A percentile compares a stretch with the other conserved stretches of the same genome.
Conservation (phyloP, 2,329 filamentous ascomycete species). For the Zelopaecilomyces penicillatus region DNA sequence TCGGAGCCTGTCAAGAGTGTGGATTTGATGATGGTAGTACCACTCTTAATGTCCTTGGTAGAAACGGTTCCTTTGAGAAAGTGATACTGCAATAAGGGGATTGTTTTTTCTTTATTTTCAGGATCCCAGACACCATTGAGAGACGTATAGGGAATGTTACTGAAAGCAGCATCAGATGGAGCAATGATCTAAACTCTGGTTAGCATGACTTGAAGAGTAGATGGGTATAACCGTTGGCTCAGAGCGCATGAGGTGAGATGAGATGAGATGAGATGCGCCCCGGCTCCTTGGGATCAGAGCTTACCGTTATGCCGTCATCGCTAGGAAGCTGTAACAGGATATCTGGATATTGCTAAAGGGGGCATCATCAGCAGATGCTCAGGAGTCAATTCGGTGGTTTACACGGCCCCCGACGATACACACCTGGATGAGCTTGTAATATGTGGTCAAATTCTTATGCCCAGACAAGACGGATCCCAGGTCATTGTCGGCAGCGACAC, state of each 20-base stretch:
- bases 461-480: constrained; percentile 30
- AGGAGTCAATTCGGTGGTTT: neutral
- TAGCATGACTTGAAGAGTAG: neutral
- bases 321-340: constrained; percentile 36
- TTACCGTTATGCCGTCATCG: constrained; percentile 35
- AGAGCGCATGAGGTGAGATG: neutral
- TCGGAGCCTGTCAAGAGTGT: constrained; percentile 33
- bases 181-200: constrained; percentile 38
- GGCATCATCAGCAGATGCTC: neutral
- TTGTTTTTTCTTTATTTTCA: constrained; percentile 34
- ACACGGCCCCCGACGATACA: neutral
- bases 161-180: constrained; percentile 50
- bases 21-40: constrained; percentile 30
- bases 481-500: constrained; percentile 20
- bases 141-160: constrained; percentile 43
- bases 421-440: constrained; percentile 36
- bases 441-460: constrained; percentile 35
- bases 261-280: neutral
- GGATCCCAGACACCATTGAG: constrained; percentile 38
- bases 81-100: constrained; percentile 53
- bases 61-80: constrained; percentile 45
- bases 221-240: neutral
- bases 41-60: constrained; percentile 26
- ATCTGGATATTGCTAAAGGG: constrained; percentile 35
- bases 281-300: constrained; percentile 9